A percentile compares a stretch with the other conserved stretches of the same genome.
These are phyloP conservation scores for Populus hybrid DNA, from an alignment of 441 rosid species.

Conservation along the genomic window DNA sequence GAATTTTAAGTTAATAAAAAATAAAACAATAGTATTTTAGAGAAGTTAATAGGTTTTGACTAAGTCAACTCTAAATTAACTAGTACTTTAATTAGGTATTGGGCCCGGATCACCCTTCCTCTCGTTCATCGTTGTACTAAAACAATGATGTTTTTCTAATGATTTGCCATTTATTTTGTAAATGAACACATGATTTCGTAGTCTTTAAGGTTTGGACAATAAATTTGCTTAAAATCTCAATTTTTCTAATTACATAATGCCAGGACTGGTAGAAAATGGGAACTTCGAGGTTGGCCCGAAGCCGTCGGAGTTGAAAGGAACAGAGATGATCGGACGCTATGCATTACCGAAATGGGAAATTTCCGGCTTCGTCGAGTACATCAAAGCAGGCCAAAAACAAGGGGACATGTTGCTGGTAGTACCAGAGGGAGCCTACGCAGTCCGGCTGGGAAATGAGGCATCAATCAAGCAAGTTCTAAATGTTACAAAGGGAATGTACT, in stretches of 20 bases:
- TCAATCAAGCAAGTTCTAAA: conserved; percentile 49
- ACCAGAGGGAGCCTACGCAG: conserved; percentile 64
- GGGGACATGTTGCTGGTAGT: conserved; percentile 78
- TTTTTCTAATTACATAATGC: conserved; percentile 1
- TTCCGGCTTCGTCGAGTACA: conserved; percentile 77
- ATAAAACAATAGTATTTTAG: too few relatives aligned
- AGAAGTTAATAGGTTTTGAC: too few relatives aligned
- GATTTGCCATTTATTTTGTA: too few relatives aligned
- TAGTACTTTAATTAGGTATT: too few relatives aligned
- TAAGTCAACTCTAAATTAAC: too few relatives aligned
- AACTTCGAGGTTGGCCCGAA: conserved; percentile 71
- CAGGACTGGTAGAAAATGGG: conserved; percentile 72
- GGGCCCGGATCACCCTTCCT: too few relatives aligned
- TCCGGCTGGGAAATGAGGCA: conserved; percentile 74
- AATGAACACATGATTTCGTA: background rate
- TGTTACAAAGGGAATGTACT: conserved; percentile 40
- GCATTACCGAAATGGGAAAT: conserved; percentile 64
- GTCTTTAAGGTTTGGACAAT: background rate
- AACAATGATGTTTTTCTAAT: too few relatives aligned
- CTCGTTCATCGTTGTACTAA: too few relatives aligned
- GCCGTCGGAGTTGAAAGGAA: conserved; percentile 52
- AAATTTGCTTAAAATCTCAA: background rate
- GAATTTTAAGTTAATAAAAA: too few relatives aligned
- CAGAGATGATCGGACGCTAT: conserved; percentile 31
- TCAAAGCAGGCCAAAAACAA: conserved; percentile 77